A percentile compares a stretch with the other conserved stretches of the same genome.
Evolutionary conservation across 116 monocot genomes (phyloP).

Genomic region (Phalaenopsis hybrid): DNA sequence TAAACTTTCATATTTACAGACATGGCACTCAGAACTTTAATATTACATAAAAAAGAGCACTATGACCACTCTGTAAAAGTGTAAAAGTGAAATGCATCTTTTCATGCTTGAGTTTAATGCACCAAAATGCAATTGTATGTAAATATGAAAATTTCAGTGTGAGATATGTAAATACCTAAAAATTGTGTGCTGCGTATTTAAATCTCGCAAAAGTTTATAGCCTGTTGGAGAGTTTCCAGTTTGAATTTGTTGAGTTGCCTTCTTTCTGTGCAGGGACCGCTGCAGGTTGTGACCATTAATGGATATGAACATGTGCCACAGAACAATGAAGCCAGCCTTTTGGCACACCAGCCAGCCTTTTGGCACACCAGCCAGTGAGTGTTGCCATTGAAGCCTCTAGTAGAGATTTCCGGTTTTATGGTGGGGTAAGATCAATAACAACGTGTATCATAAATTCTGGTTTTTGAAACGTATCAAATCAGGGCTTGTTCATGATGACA

Average conservation of each 20-base stretch:
- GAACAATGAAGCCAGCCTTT: constrained; percentile 55
- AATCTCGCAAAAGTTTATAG: not conserved
- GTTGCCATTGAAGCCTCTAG: constrained; percentile 90
- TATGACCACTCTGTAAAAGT: too few species aligned
- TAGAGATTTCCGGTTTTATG: constrained; percentile 91
- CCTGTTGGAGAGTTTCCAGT: not conserved
- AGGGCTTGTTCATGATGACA: constrained; percentile 12
- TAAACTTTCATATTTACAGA: too few species aligned
- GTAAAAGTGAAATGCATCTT: too few species aligned
- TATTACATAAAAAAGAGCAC: too few species aligned
- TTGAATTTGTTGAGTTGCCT: not conserved
- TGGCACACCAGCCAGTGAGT: constrained; percentile 77
- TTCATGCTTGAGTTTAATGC: too few species aligned
- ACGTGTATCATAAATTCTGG: not conserved
- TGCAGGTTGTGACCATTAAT: constrained; percentile 50
- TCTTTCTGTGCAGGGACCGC: constrained; percentile 24
- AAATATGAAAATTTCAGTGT: too few species aligned
- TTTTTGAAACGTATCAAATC: not conserved
- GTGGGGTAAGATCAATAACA: constrained; percentile 42
- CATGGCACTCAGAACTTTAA: too few species aligned
- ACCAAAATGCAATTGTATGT: too few species aligned
- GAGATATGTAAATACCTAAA: too few species aligned
- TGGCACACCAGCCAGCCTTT: constrained; percentile 66
- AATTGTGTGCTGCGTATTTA: too few species aligned
- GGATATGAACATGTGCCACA: constrained; percentile 71